A percentile compares a stretch with the other conserved stretches of the same genome.
Conservation (phyloP, 2,329 filamentous ascomycete genomes). For the Cadophora luteo-olivacea region DNA sequence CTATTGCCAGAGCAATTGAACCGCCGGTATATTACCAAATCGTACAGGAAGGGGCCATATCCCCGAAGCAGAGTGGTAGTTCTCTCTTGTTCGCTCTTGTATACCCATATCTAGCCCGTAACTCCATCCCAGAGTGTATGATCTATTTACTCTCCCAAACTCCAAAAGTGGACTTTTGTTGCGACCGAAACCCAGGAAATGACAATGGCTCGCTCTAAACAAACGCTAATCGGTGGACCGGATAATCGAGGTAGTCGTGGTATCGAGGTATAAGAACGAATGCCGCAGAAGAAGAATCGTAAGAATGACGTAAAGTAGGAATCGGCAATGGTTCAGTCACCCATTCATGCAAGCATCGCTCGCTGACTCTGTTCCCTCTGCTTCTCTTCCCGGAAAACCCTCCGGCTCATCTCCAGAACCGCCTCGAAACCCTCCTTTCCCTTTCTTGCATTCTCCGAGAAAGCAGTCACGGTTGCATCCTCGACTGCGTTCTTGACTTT, state of each 20-base stretch:
- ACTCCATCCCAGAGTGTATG: slow-evolving; percentile 16
- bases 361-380: slow-evolving; percentile 55
- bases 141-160: not conserved
- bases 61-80: not conserved
- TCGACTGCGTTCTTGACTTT: slow-evolving; percentile 96
- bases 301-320: not conserved
- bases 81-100: too few species aligned
- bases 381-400: slow-evolving; percentile 89
- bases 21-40: not conserved
- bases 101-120: not conserved
- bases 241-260: slow-evolving; percentile 6
- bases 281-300: not conserved
- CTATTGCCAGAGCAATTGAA: not conserved
- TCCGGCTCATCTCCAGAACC: slow-evolving; percentile 90
- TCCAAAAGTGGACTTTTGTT: slow-evolving; percentile 23
- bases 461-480: slow-evolving; percentile 85
- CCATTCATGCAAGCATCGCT: slow-evolving; percentile 28
- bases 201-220: slow-evolving; percentile 19
- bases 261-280: slow-evolving; percentile 11
- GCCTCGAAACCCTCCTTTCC: slow-evolving; percentile 95
- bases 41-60: not conserved
- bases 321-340: not conserved
- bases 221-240: slow-evolving; percentile 19
- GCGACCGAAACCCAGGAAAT: slow-evolving; percentile 2
- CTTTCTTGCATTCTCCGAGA: slow-evolving; percentile 88